Base-by-base conservation (phyloP, 805 yeast species). In the Yarrowia sp. region DNA sequence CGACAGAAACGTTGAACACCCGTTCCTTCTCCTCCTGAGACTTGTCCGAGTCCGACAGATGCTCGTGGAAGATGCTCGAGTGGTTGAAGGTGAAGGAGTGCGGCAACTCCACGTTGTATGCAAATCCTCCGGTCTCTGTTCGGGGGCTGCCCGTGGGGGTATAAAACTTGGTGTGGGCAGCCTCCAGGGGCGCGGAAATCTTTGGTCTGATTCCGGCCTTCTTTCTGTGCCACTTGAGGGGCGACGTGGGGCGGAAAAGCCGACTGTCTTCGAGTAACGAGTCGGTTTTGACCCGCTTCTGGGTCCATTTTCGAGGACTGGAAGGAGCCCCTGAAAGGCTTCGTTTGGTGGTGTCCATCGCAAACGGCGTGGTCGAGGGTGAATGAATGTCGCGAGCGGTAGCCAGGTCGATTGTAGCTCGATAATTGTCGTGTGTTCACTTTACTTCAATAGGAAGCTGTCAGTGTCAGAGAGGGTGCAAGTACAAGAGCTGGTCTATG, bases 161-260 rank as follows among this genome's bases (percentile, higher is more conserved):
- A 35, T 59, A 45, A 14, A 59, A 59, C 11, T 43, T 41, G 3
- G 41, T 59, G 42, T 35, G 12, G 36, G 50, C 65, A 8, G 42
- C 32, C 16, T 43, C 52, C 26, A 59, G 32, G 3, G 65, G 65
- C 3, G 52, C 41, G 5, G 65, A 59, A 8, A 59, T 59, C 15
- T 43, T 59, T 9, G 65, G 65, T 5, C 64, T 40, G 15, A 42
- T n/a, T 0, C 35, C 52, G 3, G 16, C 35, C 65, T 59, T 45
- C 52, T 45, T 59, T 59, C 65, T 45, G 52, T 59, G 65, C 65
- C 65, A 59, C 42, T 59, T 59, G 65, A 59, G 65, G 19, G 65
- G 65, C 16, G 52, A 43, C 3, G 52, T 59, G 52, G 65, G 65
- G 35, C 65, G 22, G 14, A 59, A 59, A 12, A 59, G 65, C 1